These are phyloP conservation scores for Backusella macrospora DNA, from an alignment of 192 early-diverging fungal genomes.

Conservation along the genomic window DNA sequence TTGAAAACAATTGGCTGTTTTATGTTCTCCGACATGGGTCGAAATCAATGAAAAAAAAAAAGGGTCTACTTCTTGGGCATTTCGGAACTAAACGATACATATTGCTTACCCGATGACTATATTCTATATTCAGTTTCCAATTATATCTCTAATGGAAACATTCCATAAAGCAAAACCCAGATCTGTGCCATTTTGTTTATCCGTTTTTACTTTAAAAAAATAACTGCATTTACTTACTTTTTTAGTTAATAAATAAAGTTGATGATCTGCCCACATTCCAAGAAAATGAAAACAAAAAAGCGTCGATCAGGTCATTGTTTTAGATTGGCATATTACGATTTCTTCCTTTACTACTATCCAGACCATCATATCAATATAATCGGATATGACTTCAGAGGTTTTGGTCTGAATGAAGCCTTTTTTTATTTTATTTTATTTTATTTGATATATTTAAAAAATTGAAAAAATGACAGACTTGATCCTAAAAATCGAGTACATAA, in stretches of 20 bases:
- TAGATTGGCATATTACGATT: not conserved
- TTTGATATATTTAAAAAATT: not conserved
- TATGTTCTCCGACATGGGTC: not conserved
- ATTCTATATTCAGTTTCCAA: not conserved
- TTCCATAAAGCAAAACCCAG: not conserved
- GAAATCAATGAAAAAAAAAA: not conserved
- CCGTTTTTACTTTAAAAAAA: not conserved
- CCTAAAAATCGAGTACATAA: constrained; percentile 2
- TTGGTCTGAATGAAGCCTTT: not conserved
- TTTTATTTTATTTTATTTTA: not conserved
- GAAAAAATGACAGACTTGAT: not conserved
- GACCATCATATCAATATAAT: not conserved
- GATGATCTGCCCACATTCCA: not conserved
- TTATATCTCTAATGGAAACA: not conserved
- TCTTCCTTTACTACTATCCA: not conserved
- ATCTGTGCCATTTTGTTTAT: not conserved
- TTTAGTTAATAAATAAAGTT: not conserved
- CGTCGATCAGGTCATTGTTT: constrained; percentile 8
- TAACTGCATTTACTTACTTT: not conserved
- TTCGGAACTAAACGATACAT: not conserved
- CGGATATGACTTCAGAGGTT: not conserved
- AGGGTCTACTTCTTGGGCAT: not conserved
- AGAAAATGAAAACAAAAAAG: not conserved
- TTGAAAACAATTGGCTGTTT: not conserved
- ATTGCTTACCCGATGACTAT: not conserved